These are phyloP conservation scores for Gyromitra esculenta DNA, from an alignment of 2,329 filamentous ascomycete genomes.

Conservation along the genomic window DNA sequence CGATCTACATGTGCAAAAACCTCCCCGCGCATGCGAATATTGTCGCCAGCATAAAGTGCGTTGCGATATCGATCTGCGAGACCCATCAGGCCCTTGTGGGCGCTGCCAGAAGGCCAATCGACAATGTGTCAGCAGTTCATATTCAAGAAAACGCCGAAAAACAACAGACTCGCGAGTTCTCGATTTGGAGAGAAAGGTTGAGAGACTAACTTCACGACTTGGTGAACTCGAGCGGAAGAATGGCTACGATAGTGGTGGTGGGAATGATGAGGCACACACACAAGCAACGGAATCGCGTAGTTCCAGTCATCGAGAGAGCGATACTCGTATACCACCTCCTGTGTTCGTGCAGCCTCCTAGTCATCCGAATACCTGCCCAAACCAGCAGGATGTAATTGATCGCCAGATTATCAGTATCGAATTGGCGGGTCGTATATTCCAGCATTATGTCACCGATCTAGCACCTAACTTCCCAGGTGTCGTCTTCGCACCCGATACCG, in stretches of 20 bases:
- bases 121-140: constrained; percentile 78
- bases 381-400: constrained; percentile 29
- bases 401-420: constrained; percentile 34
- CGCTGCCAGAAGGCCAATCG: constrained; percentile 83
- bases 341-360: constrained; percentile 18
- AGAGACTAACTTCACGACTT: constrained; percentile 71
- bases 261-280: background rate
- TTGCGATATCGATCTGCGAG: constrained; percentile 77
- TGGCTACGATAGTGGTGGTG: background rate
- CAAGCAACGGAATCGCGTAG: background rate
- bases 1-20: background rate
- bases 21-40: constrained; percentile 39
- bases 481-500: constrained; percentile 11
- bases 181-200: constrained; percentile 91
- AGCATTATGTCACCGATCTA: constrained; percentile 21
- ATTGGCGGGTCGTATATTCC: constrained; percentile 34
- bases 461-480: constrained; percentile 22
- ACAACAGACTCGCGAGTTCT: constrained; percentile 89
- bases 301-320: background rate
- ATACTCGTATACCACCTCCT: background rate
- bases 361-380: background rate
- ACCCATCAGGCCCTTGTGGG: constrained; percentile 72
- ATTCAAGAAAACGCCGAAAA: constrained; percentile 81
- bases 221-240: constrained; percentile 23
- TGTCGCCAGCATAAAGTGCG: constrained; percentile 68